Percentiles rank a stretch among this genome's conserved stretches.
These are phyloP conservation scores for Rasamsonia emersonii DNA, from an alignment of 2,329 filamentous ascomycete genomes.

Conservation along the genomic window DNA sequence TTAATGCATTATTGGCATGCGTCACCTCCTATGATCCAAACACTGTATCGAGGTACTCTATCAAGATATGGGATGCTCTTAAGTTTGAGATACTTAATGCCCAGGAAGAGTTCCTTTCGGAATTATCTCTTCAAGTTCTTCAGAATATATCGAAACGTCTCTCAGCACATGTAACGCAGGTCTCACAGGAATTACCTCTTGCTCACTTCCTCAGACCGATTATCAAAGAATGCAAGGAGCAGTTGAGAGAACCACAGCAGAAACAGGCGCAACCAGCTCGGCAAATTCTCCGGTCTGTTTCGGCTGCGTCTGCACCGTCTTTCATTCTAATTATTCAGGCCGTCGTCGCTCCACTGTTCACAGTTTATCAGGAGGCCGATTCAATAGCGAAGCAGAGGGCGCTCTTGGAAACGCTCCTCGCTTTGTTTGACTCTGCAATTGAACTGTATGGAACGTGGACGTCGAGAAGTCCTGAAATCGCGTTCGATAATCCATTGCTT, in stretches of 20 bases:
- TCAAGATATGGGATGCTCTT: slow-evolving; percentile 58
- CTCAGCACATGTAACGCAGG: slow-evolving; percentile 33
- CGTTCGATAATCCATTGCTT: slow-evolving; percentile 34
- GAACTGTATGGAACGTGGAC: slow-evolving; percentile 50
- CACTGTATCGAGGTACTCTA: slow-evolving; percentile 54
- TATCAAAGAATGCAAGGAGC: slow-evolving; percentile 59
- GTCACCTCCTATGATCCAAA: slow-evolving; percentile 50
- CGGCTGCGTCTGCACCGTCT: slow-evolving; percentile 46
- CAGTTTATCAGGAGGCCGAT: slow-evolving; percentile 52
- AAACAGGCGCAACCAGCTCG: slow-evolving; percentile 59
- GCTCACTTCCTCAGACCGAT: slow-evolving; percentile 52
- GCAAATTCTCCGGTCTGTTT: slow-evolving; percentile 50
- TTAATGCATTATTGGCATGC: slow-evolving; percentile 55
- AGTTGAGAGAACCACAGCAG: slow-evolving; percentile 59
- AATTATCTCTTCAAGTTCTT: slow-evolving; percentile 49
- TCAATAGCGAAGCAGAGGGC: slow-evolving; percentile 55
- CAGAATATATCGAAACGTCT: slow-evolving; percentile 48
- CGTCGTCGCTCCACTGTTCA: slow-evolving; percentile 49
- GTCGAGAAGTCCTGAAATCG: slow-evolving; percentile 27
- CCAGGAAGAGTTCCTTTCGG: slow-evolving; percentile 57
- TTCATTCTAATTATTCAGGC: slow-evolving; percentile 49
- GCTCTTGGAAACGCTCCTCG: slow-evolving; percentile 52
- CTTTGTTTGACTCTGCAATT: slow-evolving; percentile 51
- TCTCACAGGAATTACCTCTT: slow-evolving; percentile 35
- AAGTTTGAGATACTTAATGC: slow-evolving; percentile 62